phyloP scores from a whole-genome alignment of 371 early-diverging fungal species.

The Rhizomucor pusillus region DNA sequence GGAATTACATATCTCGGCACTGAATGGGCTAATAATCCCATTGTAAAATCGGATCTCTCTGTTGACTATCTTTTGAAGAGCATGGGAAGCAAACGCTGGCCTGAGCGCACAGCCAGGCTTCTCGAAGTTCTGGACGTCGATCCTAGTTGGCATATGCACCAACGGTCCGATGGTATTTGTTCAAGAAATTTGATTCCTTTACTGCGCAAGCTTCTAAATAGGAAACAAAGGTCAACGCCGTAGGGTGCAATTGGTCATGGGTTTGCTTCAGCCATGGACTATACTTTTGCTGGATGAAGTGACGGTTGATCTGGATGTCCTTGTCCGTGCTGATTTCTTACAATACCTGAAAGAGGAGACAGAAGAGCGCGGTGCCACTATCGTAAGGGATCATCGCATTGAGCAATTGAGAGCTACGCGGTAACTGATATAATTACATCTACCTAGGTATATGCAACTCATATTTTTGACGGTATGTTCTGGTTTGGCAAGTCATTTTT shows the following conservation, averaged over 20 bases:
- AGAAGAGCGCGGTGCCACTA: conserved; percentile 61
- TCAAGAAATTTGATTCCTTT: too few relatives aligned
- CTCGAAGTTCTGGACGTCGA: conserved; percentile 72
- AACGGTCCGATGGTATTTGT: conserved; percentile 55
- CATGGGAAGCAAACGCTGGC: conserved; percentile 64
- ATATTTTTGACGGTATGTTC: conserved; percentile 60
- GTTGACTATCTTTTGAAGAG: conserved; percentile 69
- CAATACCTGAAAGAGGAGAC: conserved; percentile 64
- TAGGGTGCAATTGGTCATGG: conserved; percentile 76
- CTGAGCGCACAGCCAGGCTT: conserved; percentile 59
- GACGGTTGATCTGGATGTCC: conserved; percentile 80
- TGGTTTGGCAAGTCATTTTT: too few relatives aligned
- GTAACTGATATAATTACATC: not conserved
- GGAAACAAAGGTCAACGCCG: conserved; percentile 37
- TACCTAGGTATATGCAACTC: conserved; percentile 64
- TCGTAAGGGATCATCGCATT: conserved; percentile 28
- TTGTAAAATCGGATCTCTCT: conserved; percentile 59
- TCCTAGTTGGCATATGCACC: conserved; percentile 71
- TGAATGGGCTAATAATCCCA: conserved; percentile 71
- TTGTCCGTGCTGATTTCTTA: conserved; percentile 65
- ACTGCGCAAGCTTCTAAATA: too few relatives aligned
- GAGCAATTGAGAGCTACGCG: too few relatives aligned
- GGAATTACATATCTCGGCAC: conserved; percentile 80
- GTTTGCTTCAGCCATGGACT: conserved; percentile 71
- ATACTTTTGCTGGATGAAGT: conserved; percentile 79